These are phyloP conservation scores for Pezicula radicicola DNA, from an alignment of 2,329 filamentous ascomycete genomes.

Conservation along the genomic window DNA sequence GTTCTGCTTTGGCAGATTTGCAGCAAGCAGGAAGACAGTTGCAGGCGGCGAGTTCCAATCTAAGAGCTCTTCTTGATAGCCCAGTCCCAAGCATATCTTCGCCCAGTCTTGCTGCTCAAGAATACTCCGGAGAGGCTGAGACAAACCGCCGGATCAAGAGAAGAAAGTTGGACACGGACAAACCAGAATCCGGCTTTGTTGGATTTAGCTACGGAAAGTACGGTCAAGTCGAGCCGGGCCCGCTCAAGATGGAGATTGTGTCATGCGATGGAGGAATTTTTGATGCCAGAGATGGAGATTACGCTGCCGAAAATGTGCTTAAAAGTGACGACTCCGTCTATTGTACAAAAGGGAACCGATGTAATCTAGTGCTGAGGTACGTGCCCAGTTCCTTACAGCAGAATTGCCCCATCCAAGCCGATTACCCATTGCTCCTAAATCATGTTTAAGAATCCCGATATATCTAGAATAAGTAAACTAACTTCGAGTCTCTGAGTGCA, in stretches of 20 bases:
- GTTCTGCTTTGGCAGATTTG: constrained; percentile 16
- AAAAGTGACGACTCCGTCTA: constrained; percentile 82
- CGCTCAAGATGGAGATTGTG: constrained; percentile 80
- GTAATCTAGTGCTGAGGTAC: constrained; percentile 72
- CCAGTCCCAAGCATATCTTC: constrained; percentile 20
- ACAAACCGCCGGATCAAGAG: constrained; percentile 59
- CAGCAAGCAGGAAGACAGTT: constrained; percentile 23
- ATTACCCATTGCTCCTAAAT: too few species aligned
- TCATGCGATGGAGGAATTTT: constrained; percentile 83
- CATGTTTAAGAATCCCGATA: too few species aligned
- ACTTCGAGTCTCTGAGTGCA: too few species aligned
- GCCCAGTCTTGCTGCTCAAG: constrained; percentile 12
- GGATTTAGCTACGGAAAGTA: constrained; percentile 80
- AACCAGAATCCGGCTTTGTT: constrained; percentile 40
- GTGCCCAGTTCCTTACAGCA: too few species aligned
- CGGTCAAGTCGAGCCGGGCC: constrained; percentile 82
- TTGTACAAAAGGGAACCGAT: constrained; percentile 82
- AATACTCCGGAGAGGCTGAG: constrained; percentile 32
- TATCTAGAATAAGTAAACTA: too few species aligned
- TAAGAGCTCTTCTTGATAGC: constrained; percentile 23
- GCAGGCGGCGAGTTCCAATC: constrained; percentile 21
- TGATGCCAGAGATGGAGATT: constrained; percentile 53
- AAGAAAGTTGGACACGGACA: constrained; percentile 67
- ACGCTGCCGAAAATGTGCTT: constrained; percentile 78
- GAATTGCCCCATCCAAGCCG: too few species aligned